Conservation (phyloP, 1,284 basidiomycete species). For the Ustilago xerochloae region DNA sequence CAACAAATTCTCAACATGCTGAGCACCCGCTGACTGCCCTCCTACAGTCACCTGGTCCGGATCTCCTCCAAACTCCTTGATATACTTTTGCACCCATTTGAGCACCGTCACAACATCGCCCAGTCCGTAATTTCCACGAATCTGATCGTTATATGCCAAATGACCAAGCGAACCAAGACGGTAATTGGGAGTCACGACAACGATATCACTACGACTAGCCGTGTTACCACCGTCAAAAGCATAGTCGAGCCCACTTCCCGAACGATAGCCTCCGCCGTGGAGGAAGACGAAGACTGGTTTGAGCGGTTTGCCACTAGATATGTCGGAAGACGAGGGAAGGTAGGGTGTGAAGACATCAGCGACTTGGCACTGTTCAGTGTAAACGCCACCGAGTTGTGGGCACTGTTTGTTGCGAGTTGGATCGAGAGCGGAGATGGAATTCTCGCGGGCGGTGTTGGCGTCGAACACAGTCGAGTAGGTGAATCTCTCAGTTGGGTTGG, state of each 20-base stretch:
- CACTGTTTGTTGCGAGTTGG: slow-evolving; percentile 26
- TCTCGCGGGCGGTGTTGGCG: background rate
- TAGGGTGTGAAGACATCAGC: slow-evolving; percentile 74
- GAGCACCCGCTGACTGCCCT: slow-evolving; percentile 86
- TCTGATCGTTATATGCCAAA: slow-evolving; percentile 45
- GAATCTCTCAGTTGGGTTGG: slow-evolving; percentile 39
- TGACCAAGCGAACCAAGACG: slow-evolving; percentile 65
- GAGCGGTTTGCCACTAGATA: slow-evolving; percentile 37
- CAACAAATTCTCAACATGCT: slow-evolving; percentile 40
- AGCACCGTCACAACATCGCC: slow-evolving; percentile 61
- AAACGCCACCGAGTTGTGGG: slow-evolving; percentile 19
- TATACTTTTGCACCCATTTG: slow-evolving; percentile 74
- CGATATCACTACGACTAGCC: slow-evolving; percentile 70
- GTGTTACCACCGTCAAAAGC: slow-evolving; percentile 71
- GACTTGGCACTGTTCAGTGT: slow-evolving; percentile 71
- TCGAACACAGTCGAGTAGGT: slow-evolving; percentile 41
- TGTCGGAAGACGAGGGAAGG: slow-evolving; percentile 66
- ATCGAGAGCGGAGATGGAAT: slow-evolving; percentile 18
- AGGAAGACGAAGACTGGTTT: slow-evolving; percentile 74
- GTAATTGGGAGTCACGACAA: slow-evolving; percentile 75
- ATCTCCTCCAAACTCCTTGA: slow-evolving; percentile 77
- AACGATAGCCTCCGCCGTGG: slow-evolving; percentile 69
- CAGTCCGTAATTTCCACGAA: slow-evolving; percentile 58
- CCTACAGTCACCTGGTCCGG: slow-evolving; percentile 78
- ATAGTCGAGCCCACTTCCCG: slow-evolving; percentile 69